phyloP scores from a whole-genome alignment of 1,139 yeast genomes.

The Nakaseomyces delphensis region DNA sequence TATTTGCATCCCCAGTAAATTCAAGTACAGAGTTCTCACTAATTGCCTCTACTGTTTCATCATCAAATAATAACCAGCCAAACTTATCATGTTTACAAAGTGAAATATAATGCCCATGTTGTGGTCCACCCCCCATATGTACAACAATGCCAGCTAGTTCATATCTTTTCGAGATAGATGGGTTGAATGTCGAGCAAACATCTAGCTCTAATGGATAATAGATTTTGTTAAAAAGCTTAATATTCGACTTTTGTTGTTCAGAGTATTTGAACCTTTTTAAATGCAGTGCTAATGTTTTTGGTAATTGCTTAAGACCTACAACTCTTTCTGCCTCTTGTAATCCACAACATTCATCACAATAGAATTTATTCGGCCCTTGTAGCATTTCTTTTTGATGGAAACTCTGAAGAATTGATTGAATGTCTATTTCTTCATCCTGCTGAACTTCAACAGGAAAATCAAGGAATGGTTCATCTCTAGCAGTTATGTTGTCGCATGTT shows the following conservation, averaged over 20 bases:
- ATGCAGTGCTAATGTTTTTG: slow-evolving; percentile 73
- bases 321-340: slow-evolving; percentile 91
- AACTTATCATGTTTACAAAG: slow-evolving; percentile 69
- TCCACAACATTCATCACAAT: slow-evolving; percentile 84
- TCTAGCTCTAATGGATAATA: slow-evolving; percentile 69
- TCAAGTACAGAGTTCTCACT: slow-evolving; percentile 75
- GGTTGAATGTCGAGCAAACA: slow-evolving; percentile 63
- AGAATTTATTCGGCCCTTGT: slow-evolving; percentile 81
- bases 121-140: slow-evolving; percentile 96
- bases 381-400: slow-evolving; percentile 81
- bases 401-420: slow-evolving; percentile 66
- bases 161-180: slow-evolving; percentile 45
- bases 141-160: slow-evolving; percentile 82
- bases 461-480: slow-evolving; percentile 76
- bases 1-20: slow-evolving; percentile 83
- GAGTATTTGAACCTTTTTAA: slow-evolving; percentile 86
- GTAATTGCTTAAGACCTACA: slow-evolving; percentile 70
- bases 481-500: slow-evolving; percentile 76
- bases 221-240: slow-evolving; percentile 77
- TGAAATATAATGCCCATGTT: slow-evolving; percentile 92
- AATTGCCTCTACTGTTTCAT: slow-evolving; percentile 86
- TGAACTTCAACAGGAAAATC: slow-evolving; percentile 76
- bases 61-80: slow-evolving; percentile 91
- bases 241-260: slow-evolving; percentile 71
- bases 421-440: slow-evolving; percentile 59